These are phyloP conservation scores for Bullera alba DNA, from an alignment of 768 basidiomycete species.

Conservation along the genomic window DNA sequence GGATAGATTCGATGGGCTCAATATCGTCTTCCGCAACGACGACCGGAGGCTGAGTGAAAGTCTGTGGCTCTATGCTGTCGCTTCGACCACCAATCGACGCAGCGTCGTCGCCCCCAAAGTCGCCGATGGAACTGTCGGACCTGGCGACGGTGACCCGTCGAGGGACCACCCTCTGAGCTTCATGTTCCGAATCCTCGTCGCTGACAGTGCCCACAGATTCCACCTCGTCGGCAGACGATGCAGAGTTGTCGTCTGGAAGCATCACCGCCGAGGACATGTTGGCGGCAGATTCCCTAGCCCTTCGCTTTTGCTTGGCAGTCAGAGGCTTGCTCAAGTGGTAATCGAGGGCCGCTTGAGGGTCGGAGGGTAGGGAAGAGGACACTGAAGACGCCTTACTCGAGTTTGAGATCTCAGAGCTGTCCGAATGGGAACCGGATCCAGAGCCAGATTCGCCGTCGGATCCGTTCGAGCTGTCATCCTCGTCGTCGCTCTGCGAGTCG, in stretches of 20 bases:
- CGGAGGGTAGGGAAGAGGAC: not conserved
- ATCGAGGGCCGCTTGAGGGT: constrained; percentile 4
- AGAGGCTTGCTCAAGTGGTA: constrained; percentile 18
- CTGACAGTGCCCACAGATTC: not conserved
- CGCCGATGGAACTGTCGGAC: constrained; percentile 27
- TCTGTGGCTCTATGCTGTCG: not conserved
- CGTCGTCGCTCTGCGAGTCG: not conserved
- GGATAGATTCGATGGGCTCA: not conserved
- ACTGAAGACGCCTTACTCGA: not conserved
- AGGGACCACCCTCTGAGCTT: constrained; percentile 6
- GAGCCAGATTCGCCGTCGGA: constrained; percentile 1
- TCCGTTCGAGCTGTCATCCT: not conserved
- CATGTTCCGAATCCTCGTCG: constrained; percentile 8
- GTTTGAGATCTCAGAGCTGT: not conserved
- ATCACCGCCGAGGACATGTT: constrained; percentile 5
- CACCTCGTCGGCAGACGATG: not conserved
- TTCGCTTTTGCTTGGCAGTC: constrained; percentile 9
- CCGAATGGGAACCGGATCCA: constrained; percentile 1
- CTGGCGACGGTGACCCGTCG: constrained; percentile 2
- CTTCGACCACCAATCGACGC: not conserved
- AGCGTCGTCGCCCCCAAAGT: constrained; percentile 8
- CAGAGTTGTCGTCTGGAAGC: not conserved
- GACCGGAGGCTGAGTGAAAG: constrained; percentile 8
- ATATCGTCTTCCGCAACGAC: not conserved
- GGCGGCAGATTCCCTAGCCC: constrained; percentile 17